These are phyloP conservation scores for Boeremia exigua DNA, from an alignment of 2,329 filamentous ascomycete genomes.

Conservation along the genomic window DNA sequence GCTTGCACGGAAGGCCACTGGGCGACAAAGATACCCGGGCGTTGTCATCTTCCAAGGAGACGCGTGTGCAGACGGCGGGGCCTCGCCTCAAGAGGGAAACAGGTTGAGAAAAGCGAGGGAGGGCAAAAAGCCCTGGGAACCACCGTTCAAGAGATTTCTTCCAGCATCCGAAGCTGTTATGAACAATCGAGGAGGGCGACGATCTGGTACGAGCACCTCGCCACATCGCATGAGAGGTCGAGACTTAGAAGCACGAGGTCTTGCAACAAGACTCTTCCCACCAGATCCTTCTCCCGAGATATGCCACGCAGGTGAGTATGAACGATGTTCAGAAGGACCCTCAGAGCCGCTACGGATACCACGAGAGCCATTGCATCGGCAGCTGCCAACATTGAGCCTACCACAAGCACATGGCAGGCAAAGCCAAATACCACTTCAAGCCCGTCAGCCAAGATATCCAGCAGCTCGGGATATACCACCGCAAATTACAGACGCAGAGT, in stretches of 20 bases:
- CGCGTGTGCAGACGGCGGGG: conserved; percentile 18
- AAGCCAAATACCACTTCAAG: background rate
- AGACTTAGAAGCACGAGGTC: conserved; percentile 3
- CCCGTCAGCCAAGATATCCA: background rate
- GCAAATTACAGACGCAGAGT: background rate
- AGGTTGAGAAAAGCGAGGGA: background rate
- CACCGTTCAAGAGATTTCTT: conserved; percentile 28
- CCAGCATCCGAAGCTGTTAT: background rate
- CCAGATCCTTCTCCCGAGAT: background rate
- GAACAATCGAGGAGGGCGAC: background rate
- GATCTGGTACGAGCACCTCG: conserved; percentile 8
- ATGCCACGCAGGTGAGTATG: background rate
- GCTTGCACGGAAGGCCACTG: background rate
- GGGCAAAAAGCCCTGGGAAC: conserved; percentile 35
- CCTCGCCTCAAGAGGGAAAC: background rate
- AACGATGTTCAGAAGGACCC: background rate
- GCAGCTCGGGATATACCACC: background rate
- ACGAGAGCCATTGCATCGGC: background rate
- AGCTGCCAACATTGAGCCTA: background rate
- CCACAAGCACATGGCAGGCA: background rate
- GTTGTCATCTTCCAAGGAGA: conserved; percentile 5
- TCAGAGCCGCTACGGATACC: background rate
- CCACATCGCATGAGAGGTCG: conserved; percentile 5
- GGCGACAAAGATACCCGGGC: background rate
- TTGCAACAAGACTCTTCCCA: conserved; percentile 9